These are phyloP conservation scores for Apiotrichum porosum DNA, from an alignment of 1,284 basidiomycete genomes.

Conservation along the genomic window DNA sequence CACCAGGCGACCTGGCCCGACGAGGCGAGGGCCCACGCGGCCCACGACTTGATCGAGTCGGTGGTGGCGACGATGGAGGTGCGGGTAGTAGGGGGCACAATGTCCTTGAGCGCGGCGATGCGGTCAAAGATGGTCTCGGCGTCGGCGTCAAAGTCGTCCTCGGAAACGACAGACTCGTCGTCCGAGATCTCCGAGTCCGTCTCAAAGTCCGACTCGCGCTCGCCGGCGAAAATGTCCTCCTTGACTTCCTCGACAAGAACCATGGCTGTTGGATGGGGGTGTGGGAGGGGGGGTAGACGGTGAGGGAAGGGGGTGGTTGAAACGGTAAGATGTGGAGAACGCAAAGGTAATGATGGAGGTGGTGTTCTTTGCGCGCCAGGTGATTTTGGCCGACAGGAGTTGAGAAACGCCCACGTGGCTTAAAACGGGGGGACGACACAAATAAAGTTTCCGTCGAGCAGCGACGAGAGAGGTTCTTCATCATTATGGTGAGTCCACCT, in stretches of 20 bases:
- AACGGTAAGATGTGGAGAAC: neutral
- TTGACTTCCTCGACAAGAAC: conserved; percentile 48
- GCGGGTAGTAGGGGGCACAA: conserved; percentile 85
- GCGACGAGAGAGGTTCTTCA: too few relatives aligned
- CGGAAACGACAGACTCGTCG: conserved; percentile 31
- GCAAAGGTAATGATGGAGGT: neutral
- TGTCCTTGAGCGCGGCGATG: conserved; percentile 85
- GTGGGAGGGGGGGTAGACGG: conserved; percentile 2
- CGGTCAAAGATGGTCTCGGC: conserved; percentile 83
- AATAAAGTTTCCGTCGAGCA: conserved; percentile 13
- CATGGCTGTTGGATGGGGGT: conserved; percentile 23
- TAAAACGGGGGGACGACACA: conserved; percentile 4
- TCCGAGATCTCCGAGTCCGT: conserved; percentile 36
- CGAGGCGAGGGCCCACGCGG: conserved; percentile 56
- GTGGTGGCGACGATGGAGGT: conserved; percentile 63
- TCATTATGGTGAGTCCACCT: too few relatives aligned
- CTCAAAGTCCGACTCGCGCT: conserved; percentile 41
- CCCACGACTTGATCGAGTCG: conserved; percentile 58
- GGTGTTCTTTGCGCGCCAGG: too few relatives aligned
- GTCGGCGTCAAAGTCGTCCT: conserved; percentile 32
- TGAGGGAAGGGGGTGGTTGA: neutral
- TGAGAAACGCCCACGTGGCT: neutral
- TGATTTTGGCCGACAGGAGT: neutral
- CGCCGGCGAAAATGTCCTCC: conserved; percentile 27
- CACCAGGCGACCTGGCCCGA: conserved; percentile 90